Percentiles rank a stretch among this genome's conserved stretches.
These are phyloP conservation scores for Petasospora fabianii DNA, from an alignment of 1,139 yeast species.

Conservation along the genomic window DNA sequence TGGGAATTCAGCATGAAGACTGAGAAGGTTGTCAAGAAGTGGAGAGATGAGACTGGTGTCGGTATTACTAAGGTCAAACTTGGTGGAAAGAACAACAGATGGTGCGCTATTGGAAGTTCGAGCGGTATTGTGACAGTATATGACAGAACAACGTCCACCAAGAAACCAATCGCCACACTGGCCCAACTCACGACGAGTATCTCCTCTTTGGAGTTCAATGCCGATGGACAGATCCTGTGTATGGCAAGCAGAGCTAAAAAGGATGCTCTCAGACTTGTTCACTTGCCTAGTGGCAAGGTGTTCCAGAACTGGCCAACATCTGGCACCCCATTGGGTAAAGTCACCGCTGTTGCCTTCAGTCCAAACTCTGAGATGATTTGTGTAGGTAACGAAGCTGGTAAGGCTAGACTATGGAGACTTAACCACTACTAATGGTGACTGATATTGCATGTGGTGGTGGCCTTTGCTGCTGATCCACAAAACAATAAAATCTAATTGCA, in stretches of 20 bases:
- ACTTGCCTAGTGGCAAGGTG: constrained; percentile 82
- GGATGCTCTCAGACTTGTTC: constrained; percentile 85
- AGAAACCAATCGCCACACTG: constrained; percentile 54
- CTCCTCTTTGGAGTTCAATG: constrained; percentile 68
- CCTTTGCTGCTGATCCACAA: neutral
- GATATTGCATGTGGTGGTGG: no score
- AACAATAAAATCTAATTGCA: neutral
- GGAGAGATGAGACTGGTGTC: constrained; percentile 87
- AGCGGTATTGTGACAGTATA: constrained; percentile 90
- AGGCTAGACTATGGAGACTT: constrained; percentile 83
- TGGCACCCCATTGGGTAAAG: constrained; percentile 92
- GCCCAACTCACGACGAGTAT: constrained; percentile 83
- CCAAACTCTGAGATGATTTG: constrained; percentile 82
- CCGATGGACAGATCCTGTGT: constrained; percentile 86
- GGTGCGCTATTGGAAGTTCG: constrained; percentile 85
- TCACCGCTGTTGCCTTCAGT: constrained; percentile 77
- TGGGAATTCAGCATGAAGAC: constrained; percentile 75
- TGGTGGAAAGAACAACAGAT: constrained; percentile 77
- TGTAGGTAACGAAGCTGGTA: constrained; percentile 88
- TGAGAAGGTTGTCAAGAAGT: constrained; percentile 51
- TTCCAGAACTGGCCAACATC: constrained; percentile 97
- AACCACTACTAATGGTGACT: constrained; percentile 55
- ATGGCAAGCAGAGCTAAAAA: constrained; percentile 82
- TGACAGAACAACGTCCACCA: constrained; percentile 40
- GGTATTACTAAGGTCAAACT: constrained; percentile 75